These are phyloP conservation scores for Lentinula aciculospora DNA, from an alignment of 768 basidiomycete species.

Conservation along the genomic window DNA sequence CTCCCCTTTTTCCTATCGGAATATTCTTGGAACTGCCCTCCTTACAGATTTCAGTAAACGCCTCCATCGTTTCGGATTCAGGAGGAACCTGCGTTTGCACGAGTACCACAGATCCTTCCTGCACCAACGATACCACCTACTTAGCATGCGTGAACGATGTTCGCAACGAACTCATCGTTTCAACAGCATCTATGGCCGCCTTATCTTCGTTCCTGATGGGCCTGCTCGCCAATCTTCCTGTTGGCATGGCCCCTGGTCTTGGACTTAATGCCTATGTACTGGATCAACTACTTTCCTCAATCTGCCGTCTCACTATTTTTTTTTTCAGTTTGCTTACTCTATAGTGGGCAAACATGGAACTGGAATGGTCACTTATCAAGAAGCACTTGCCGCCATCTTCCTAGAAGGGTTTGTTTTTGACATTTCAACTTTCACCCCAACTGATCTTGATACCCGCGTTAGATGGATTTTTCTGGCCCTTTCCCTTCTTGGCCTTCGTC, in stretches of 20 bases:
- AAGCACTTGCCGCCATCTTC: slow-evolving; percentile 83
- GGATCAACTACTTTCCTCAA: background rate
- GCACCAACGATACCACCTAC: slow-evolving; percentile 48
- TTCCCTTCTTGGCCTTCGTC: slow-evolving; percentile 77
- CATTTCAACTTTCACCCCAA: background rate
- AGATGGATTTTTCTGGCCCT: slow-evolving; percentile 82
- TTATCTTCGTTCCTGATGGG: slow-evolving; percentile 82
- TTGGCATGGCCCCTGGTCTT: slow-evolving; percentile 85
- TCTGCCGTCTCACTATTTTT: background rate
- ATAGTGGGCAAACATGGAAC: slow-evolving; percentile 82
- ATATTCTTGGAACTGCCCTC: slow-evolving; percentile 4
- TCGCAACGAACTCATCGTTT: slow-evolving; percentile 73
- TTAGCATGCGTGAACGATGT: slow-evolving; percentile 53
- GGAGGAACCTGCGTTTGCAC: slow-evolving; percentile 78
- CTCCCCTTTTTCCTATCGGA: background rate
- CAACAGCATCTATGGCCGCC: slow-evolving; percentile 73
- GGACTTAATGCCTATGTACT: slow-evolving; percentile 75
- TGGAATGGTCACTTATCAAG: slow-evolving; percentile 65
- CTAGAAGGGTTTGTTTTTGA: slow-evolving; percentile 66
- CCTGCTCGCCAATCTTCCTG: slow-evolving; percentile 77
- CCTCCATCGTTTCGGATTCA: slow-evolving; percentile 66
- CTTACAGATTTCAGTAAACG: slow-evolving; percentile 76
- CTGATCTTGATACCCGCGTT: background rate
- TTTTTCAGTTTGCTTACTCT: slow-evolving; percentile 72
- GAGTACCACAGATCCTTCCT: slow-evolving; percentile 44